Base-by-base conservation (phyloP, 148 eudicot genomes). In the Agrostemma githago region DNA sequence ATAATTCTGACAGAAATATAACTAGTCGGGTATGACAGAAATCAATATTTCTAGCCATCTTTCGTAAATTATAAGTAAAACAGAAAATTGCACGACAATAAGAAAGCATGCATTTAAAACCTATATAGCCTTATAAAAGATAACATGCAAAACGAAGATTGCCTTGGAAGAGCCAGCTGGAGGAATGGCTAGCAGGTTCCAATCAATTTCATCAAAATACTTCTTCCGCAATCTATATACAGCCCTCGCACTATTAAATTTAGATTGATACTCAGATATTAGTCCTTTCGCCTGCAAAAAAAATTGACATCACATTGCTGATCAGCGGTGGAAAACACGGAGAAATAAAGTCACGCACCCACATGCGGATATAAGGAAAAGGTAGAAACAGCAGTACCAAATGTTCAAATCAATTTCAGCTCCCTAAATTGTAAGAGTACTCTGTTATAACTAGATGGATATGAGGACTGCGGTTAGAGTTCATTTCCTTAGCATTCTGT, bases 201-300 rank as follows among this genome's bases (percentile, higher is more conserved):
- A 96, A 83, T 96, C 99, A 77, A 96, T 96, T 83, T 92, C 99
- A 88, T 92, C 97, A 72, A 82, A 71, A 77, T 85, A 92, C 84
- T 92, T 96, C 85, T 96, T 96, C 72, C 82, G 81, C 85, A 92
- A 95, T 75, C 99, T 84, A 65, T 90, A 96, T 73, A 96, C 97
- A 66, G 99, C 99, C 87, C 92, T 96, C 15, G 97, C 97, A 77
- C 99, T 96, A 74, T 90, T 92, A 77, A 86, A 92, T 82, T 96
- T 96, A 68, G 97, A 90, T 82, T 96, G 99, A 77, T 83, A 89
- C 76, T 96, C 99, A 37, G 99, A 89, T 68, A 96, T 4, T 74
- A 96, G 83, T 72, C 99, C 99, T 84, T 96, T 96, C 41, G 99
- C 99, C 99, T 96, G 86, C 84, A 88, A 73, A 70, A 53, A 53